A percentile compares a stretch with the other conserved stretches of the same genome.
Evolutionary conservation across 2,329 filamentous ascomycete species (phyloP).

Genomic region (Chalara sp.): DNA sequence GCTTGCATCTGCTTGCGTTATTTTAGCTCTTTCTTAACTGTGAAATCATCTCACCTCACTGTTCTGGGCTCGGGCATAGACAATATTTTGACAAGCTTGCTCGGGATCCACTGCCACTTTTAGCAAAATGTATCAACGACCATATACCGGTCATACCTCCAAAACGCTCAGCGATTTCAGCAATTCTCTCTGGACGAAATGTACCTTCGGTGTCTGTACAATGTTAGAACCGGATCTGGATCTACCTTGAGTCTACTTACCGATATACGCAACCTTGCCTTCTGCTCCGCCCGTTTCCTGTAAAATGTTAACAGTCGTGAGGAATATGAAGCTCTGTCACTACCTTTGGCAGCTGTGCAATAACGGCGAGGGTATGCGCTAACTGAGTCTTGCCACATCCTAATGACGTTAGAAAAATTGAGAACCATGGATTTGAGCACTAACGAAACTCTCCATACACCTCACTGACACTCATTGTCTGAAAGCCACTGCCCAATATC

Average conservation of each 20-base stretch:
- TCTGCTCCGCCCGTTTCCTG: slow-evolving; percentile 57
- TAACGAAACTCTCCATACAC: slow-evolving; percentile 52
- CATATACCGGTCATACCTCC: slow-evolving; percentile 30
- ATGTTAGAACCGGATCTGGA: slow-evolving; percentile 5
- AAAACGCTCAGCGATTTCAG: slow-evolving; percentile 61
- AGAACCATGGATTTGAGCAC: slow-evolving; percentile 4
- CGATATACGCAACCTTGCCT: slow-evolving; percentile 64
- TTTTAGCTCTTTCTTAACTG: neutral
- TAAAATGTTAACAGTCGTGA: neutral
- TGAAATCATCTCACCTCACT: slow-evolving; percentile 40
- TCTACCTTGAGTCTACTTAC: slow-evolving; percentile 24
- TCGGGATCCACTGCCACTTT: slow-evolving; percentile 42
- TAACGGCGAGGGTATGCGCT: slow-evolving; percentile 61
- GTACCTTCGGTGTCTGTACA: slow-evolving; percentile 51
- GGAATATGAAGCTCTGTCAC: neutral
- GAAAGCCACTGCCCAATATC: slow-evolving; percentile 46
- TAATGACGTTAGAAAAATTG: slow-evolving; percentile 11
- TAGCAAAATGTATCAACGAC: slow-evolving; percentile 1
- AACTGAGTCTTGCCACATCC: slow-evolving; percentile 64
- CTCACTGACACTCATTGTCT: slow-evolving; percentile 64
- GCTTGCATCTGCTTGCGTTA: slow-evolving; percentile 42
- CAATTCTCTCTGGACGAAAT: slow-evolving; percentile 60
- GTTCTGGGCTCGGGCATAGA: slow-evolving; percentile 57
- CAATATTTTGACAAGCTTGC: slow-evolving; percentile 59
- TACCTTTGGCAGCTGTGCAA: slow-evolving; percentile 46